Evolutionary conservation across 2,329 filamentous ascomycete genomes (phyloP).

Genomic region (Cephalotrichum gorgonifer): DNA sequence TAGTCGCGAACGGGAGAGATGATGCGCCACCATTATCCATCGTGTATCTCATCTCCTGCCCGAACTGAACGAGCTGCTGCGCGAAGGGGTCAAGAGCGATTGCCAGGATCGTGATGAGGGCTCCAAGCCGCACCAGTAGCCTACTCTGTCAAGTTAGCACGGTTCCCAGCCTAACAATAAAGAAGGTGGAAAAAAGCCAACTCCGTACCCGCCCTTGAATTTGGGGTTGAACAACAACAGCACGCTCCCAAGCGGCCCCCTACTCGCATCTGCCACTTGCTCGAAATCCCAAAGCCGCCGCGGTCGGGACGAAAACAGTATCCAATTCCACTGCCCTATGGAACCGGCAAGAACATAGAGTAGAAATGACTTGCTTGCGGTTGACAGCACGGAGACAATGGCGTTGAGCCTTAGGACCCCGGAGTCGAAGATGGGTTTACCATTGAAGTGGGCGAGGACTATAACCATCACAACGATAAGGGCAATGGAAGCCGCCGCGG

Average conservation of each 20-base stretch:
- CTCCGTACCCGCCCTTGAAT: neutral
- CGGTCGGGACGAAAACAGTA: constrained; percentile 6
- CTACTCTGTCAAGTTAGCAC: too few species aligned
- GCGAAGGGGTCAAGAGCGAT: constrained; percentile 10
- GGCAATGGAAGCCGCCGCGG: too few species aligned
- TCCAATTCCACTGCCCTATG: constrained; percentile 13
- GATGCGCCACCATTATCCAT: neutral
- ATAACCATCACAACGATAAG: constrained; percentile 6
- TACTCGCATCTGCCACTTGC: constrained; percentile 9
- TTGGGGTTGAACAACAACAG: constrained; percentile 1
- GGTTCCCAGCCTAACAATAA: too few species aligned
- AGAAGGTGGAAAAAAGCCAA: too few species aligned
- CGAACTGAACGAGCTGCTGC: constrained; percentile 9
- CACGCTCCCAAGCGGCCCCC: constrained; percentile 9
- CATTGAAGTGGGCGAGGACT: constrained; percentile 2
- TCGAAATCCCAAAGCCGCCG: constrained; percentile 10
- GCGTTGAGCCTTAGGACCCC: constrained; percentile 11
- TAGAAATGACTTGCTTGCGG: constrained; percentile 7
- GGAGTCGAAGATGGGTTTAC: constrained; percentile 7
- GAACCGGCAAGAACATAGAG: constrained; percentile 7
- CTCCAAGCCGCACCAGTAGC: constrained; percentile 8
- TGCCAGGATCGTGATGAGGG: constrained; percentile 8
- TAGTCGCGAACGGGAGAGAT: neutral
- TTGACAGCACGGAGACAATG: constrained; percentile 9
- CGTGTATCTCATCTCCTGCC: neutral